Evolutionary conservation across 495 filamentous ascomycete species (phyloP).

Genomic region (Geoglossum glabrum): DNA sequence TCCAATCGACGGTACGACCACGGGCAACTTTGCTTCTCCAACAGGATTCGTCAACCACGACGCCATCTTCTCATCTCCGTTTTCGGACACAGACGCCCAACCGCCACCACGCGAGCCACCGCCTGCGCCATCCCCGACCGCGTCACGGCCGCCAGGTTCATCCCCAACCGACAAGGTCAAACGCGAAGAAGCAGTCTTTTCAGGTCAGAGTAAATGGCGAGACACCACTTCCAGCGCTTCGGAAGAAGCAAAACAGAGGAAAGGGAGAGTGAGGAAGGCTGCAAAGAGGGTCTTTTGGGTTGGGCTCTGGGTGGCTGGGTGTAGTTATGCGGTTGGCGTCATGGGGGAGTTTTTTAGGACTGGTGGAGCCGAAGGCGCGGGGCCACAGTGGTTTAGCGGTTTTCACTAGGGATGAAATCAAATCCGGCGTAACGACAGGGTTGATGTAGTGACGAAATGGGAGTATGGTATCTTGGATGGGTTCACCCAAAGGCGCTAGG

Average conservation of each 20-base stretch:
- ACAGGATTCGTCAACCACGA: constrained; percentile 39
- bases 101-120: not conserved
- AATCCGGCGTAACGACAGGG: too few relatives aligned
- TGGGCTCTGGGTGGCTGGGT: constrained; percentile 36
- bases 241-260: constrained; percentile 2
- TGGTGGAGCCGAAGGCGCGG: constrained; percentile 33
- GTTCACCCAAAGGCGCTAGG: too few relatives aligned
- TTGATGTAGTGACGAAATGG: too few relatives aligned
- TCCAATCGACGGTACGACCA: constrained; percentile 34
- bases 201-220: constrained; percentile 22
- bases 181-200: constrained; percentile 37
- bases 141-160: constrained; percentile 1
- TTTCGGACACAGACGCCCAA: not conserved
- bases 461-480: too few relatives aligned
- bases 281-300: constrained; percentile 30
- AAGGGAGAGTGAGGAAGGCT: constrained; percentile 14
- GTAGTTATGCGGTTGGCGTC: constrained; percentile 50
- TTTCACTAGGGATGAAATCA: not conserved
- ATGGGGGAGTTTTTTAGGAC: constrained; percentile 44
- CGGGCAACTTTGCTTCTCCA: constrained; percentile 33
- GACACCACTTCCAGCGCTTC: constrained; percentile 5
- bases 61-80: constrained; percentile 7
- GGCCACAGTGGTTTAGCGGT: constrained; percentile 26
- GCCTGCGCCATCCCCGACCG: constrained; percentile 10
- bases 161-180: constrained; percentile 23